Conservation (phyloP, 2,329 filamentous ascomycete genomes). For the Penicillium sp. region DNA sequence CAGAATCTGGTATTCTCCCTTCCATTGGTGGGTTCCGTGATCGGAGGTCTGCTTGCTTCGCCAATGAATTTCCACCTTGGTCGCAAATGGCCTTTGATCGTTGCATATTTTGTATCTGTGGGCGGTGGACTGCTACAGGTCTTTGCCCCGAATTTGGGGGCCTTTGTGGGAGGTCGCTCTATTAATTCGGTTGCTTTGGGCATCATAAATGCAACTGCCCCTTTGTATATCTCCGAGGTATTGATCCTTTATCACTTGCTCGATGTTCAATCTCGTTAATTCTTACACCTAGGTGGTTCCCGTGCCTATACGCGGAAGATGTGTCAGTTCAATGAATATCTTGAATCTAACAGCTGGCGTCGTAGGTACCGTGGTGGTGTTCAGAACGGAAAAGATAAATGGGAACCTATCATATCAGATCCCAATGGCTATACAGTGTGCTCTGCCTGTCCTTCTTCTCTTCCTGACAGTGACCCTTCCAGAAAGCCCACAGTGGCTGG, state of each 20-base stretch:
- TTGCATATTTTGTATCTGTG: conserved; percentile 32
- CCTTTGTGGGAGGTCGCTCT: conserved; percentile 34
- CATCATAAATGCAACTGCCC: conserved; percentile 34
- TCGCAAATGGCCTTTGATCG: conserved; percentile 35
- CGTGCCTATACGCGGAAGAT: conserved; percentile 30
- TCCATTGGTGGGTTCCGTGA: conserved; percentile 35
- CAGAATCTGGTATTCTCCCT: conserved; percentile 37
- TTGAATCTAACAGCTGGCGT: conserved; percentile 32
- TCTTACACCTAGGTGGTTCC: conserved; percentile 27
- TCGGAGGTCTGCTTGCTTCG: conserved; percentile 33
- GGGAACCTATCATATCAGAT: conserved; percentile 34
- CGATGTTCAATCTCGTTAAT: neutral
- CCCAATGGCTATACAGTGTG: conserved; percentile 37
- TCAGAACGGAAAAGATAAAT: conserved; percentile 25
- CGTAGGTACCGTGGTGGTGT: conserved; percentile 35
- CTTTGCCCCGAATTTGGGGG: conserved; percentile 35
- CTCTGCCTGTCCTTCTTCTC: conserved; percentile 31
- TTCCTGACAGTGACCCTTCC: conserved; percentile 30
- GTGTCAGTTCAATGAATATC: conserved; percentile 34
- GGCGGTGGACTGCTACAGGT: conserved; percentile 36
- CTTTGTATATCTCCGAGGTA: conserved; percentile 38
- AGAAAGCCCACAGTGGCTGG: conserved; percentile 37
- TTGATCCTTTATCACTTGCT: neutral
- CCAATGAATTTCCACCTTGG: conserved; percentile 35
- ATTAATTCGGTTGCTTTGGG: conserved; percentile 34